Conservation (phyloP, 257 asterid genomes). For the Scutellaria galericulata region DNA sequence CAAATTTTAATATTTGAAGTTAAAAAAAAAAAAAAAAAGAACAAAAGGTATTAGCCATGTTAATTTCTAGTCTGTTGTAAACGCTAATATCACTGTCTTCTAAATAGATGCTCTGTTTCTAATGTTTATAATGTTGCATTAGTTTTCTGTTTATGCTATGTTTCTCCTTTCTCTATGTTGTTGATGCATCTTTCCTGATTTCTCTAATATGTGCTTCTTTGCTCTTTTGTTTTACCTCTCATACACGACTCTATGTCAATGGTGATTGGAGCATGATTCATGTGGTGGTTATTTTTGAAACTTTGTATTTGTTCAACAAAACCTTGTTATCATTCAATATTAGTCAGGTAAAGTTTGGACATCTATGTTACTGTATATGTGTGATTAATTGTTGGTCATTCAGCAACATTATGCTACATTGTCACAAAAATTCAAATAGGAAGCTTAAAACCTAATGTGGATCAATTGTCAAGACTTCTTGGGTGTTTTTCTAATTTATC, state of each 20-base stretch:
- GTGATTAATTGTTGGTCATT: background rate
- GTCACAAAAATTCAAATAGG: background rate
- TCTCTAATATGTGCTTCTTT: background rate
- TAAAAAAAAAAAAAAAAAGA: slow-evolving; percentile 29
- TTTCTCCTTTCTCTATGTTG: background rate
- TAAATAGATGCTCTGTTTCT: slow-evolving; percentile 48
- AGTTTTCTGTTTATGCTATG: background rate
- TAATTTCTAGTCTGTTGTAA: slow-evolving; percentile 75
- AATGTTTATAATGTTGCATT: slow-evolving; percentile 41
- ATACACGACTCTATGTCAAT: background rate
- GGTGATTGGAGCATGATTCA: background rate
- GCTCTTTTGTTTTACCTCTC: background rate
- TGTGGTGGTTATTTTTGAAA: no score
- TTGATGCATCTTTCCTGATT: background rate
- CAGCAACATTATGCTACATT: background rate
- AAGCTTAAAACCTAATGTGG: no score
- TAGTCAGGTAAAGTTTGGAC: no score
- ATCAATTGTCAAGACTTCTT: no score
- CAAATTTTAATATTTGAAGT: slow-evolving; percentile 50
- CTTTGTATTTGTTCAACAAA: no score
- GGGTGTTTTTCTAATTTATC: no score
- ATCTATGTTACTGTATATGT: no score
- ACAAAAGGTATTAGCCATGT: slow-evolving; percentile 43
- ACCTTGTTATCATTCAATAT: no score
- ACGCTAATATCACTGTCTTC: slow-evolving; percentile 55